These are phyloP conservation scores for Annulohypoxylon bovei DNA, from an alignment of 495 filamentous ascomycete species.

Conservation along the genomic window DNA sequence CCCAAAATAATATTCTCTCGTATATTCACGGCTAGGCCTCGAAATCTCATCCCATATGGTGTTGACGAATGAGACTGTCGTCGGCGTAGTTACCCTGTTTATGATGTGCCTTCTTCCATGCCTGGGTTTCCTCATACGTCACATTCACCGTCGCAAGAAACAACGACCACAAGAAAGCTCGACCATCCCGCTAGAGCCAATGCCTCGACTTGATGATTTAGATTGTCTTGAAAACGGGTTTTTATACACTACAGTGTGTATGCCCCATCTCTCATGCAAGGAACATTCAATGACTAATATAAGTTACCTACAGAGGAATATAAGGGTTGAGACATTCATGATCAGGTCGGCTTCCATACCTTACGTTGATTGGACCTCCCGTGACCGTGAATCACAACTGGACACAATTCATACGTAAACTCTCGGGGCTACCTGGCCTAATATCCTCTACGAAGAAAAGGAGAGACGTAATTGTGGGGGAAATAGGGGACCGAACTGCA, in stretches of 20 bases:
- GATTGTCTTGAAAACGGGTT: constrained; percentile 10
- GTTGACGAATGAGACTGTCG: constrained; percentile 11
- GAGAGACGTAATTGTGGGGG: too few species aligned
- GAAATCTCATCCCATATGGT: not conserved
- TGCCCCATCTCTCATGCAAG: not conserved
- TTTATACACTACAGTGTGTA: constrained; percentile 11
- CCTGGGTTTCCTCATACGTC: not conserved
- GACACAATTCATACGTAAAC: not conserved
- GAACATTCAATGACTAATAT: not conserved
- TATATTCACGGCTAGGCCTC: not conserved
- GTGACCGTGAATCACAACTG: not conserved
- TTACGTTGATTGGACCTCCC: not conserved
- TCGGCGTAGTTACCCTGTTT: constrained; percentile 9
- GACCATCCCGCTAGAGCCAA: not conserved
- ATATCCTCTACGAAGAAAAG: too few species aligned
- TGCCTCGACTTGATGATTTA: not conserved
- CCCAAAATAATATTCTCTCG: not conserved
- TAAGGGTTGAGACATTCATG: constrained; percentile 18
- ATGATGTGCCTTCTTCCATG: constrained; percentile 17
- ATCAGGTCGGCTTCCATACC: not conserved
- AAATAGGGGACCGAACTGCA: not conserved
- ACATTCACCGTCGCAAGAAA: not conserved
- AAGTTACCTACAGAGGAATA: not conserved
- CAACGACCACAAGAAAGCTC: not conserved
- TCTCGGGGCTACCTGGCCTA: not conserved